phyloP scores from a whole-genome alignment of 169 alveolate species.

The Cytauxzoon felis region DNA sequence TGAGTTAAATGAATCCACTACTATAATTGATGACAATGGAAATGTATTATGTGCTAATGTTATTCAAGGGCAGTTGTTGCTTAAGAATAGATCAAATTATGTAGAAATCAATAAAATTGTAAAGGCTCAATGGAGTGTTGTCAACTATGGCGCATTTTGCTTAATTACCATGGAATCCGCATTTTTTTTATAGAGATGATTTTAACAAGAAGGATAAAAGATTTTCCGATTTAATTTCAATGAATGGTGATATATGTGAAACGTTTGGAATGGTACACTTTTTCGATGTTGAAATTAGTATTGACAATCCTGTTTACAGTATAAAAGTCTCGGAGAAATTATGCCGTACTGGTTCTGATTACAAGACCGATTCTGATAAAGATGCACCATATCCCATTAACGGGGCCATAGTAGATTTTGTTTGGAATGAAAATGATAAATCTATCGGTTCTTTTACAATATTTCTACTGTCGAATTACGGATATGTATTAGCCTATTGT shows the following conservation, averaged over 20 bases:
- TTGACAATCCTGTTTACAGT: slow-evolving; percentile 22
- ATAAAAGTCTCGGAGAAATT: slow-evolving; percentile 20
- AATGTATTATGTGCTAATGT: not conserved
- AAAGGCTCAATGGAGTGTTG: slow-evolving; percentile 1
- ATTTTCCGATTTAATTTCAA: not conserved
- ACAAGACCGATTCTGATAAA: not conserved
- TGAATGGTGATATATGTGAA: not conserved
- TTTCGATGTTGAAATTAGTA: slow-evolving; percentile 38
- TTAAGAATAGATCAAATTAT: not conserved
- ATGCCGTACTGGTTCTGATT: slow-evolving; percentile 33
- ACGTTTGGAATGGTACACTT: slow-evolving; percentile 20
- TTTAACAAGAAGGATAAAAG: not conserved
- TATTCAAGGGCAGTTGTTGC: slow-evolving; percentile 1
- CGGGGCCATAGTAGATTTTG: slow-evolving; percentile 45
- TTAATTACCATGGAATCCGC: not conserved
- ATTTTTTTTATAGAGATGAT: no score
- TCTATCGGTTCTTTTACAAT: slow-evolving; percentile 23
- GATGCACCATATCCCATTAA: not conserved
- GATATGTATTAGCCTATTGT: slow-evolving; percentile 43
- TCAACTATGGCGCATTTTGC: not conserved
- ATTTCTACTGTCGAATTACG: slow-evolving; percentile 43
- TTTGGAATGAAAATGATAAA: slow-evolving; percentile 17
- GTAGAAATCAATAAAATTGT: not conserved
- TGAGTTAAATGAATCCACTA: slow-evolving; percentile 27
- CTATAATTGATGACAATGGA: slow-evolving; percentile 36